These are phyloP conservation scores for Penicillium sp. DNA, from an alignment of 2,329 filamentous ascomycete genomes.

Conservation along the genomic window DNA sequence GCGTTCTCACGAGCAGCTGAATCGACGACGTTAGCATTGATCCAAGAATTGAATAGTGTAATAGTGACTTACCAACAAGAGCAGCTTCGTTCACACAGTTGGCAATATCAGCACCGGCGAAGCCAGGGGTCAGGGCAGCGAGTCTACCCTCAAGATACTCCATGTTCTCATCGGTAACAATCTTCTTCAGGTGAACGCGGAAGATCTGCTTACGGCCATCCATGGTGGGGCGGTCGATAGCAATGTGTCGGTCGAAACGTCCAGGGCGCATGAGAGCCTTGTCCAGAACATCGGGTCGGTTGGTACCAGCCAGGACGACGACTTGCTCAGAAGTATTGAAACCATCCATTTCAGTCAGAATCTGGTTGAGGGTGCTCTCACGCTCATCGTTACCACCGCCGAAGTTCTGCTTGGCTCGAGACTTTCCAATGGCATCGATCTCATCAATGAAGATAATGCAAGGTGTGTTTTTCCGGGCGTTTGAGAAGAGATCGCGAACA, in stretches of 20 bases:
- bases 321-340: slow-evolving; percentile 98
- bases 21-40: slow-evolving; percentile 44
- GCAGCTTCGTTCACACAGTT: slow-evolving; percentile 99
- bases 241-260: slow-evolving; percentile 95
- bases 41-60: background rate
- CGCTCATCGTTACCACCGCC: slow-evolving; percentile 95
- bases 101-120: slow-evolving; percentile 96
- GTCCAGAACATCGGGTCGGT: slow-evolving; percentile 91
- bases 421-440: slow-evolving; percentile 95
- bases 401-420: slow-evolving; percentile 79
- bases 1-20: slow-evolving; percentile 82
- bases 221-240: slow-evolving; percentile 95
- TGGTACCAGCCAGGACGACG: slow-evolving; percentile 94
- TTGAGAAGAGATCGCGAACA: slow-evolving; percentile 92
- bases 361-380: slow-evolving; percentile 96
- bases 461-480: slow-evolving; percentile 91
- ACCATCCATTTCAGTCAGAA: slow-evolving; percentile 98
- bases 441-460: slow-evolving; percentile 99
- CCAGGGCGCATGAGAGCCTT: slow-evolving; percentile 95
- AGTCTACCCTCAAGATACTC: slow-evolving; percentile 87
- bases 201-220: slow-evolving; percentile 96
- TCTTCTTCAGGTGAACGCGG: slow-evolving; percentile 89
- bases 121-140: slow-evolving; percentile 90
- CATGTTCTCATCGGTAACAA: slow-evolving; percentile 87
- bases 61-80: slow-evolving; percentile 74